Evolutionary conservation across 2,329 filamentous ascomycete genomes (phyloP), one percentile per base, ranked within the genome.

Genomic region (Verticillium zaregamsianum): DNA sequence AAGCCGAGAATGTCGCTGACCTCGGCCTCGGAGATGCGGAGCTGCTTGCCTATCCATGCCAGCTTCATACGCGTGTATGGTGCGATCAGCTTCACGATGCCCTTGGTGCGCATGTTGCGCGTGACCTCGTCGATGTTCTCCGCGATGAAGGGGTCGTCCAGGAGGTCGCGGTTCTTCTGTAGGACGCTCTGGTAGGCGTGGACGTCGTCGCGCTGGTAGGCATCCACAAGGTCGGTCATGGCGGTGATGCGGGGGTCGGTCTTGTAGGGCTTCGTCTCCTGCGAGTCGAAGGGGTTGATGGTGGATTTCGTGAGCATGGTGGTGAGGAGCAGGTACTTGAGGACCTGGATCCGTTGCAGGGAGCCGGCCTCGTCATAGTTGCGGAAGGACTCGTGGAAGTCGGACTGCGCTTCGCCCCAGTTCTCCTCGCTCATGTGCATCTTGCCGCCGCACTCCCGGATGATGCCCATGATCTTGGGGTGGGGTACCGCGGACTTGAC

Each of bases 401-500:
- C 95, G 69, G 89, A 94, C 77, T 98, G 93, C 1, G 95, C 95
- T 71, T 93, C 92, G 74, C 95, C 92, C 95, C 95, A 99, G 74
- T 98, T 98, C 79, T 98, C 95, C 82, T 99, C 95, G 75, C 91
- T 95, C 95, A 99, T 98, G 80, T 98, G 93, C 95, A 99, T 99
- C 82, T 99, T 99, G 69, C 95, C 95, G 70, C 95, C 95, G 74
- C 95, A 99, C 79, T 99, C 95, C 60, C 94, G 90, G 72, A 99
- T 99, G 74, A 99, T 94, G 59, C 95, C 95, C 92, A 98, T 97
- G 74, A 99, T 97, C 79, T 97, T 96, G 63, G 95, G 95, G 77
- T 99, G 95, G 45, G 95, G 94, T 14, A 99, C 95, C 0, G 95
- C 95, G n/a, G 95, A 98, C 65, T 92, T 90, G 60, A 99, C 94